Conservation (phyloP, 2,329 filamentous ascomycete species). For the Alternaria sp. region DNA sequence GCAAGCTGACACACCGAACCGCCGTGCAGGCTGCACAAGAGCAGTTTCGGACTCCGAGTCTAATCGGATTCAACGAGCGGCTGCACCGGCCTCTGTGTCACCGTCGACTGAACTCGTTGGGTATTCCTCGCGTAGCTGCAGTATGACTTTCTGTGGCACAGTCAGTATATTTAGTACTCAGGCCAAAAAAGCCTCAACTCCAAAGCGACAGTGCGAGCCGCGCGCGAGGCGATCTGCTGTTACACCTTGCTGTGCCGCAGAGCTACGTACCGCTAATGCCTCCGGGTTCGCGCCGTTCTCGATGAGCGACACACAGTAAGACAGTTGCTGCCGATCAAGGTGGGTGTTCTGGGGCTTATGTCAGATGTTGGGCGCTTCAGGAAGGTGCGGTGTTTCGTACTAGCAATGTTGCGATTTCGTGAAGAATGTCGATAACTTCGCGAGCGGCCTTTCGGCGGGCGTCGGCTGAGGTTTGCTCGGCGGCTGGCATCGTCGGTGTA, state of each 20-base stretch:
- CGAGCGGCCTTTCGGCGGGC: slow-evolving; percentile 76
- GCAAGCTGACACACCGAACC: slow-evolving; percentile 1
- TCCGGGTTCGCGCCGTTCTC: slow-evolving; percentile 98
- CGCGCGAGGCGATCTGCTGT: slow-evolving; percentile 15
- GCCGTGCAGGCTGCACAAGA: slow-evolving; percentile 14
- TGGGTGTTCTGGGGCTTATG: slow-evolving; percentile 77
- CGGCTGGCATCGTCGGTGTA: slow-evolving; percentile 21
- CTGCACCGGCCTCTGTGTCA: slow-evolving; percentile 27
- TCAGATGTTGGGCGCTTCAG: neutral
- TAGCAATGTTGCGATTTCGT: slow-evolving; percentile 87
- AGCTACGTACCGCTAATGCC: slow-evolving; percentile 78
- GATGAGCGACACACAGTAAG: slow-evolving; percentile 94
- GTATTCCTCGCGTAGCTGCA: slow-evolving; percentile 53
- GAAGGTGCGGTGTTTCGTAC: slow-evolving; percentile 58
- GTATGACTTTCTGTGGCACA: slow-evolving; percentile 53
- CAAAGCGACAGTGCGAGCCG: slow-evolving; percentile 5
- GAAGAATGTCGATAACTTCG: slow-evolving; percentile 79
- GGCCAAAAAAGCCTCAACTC: neutral
- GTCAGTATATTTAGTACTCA: slow-evolving; percentile 13
- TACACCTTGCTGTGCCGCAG: slow-evolving; percentile 13
- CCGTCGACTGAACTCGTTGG: slow-evolving; percentile 38
- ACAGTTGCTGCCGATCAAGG: slow-evolving; percentile 86
- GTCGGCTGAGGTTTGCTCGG: slow-evolving; percentile 38
- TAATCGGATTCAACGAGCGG: slow-evolving; percentile 26
- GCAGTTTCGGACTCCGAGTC: slow-evolving; percentile 10